phyloP scores from a whole-genome alignment of 176 grass and related monocot genomes.

The Phoenix roebelenii region DNA sequence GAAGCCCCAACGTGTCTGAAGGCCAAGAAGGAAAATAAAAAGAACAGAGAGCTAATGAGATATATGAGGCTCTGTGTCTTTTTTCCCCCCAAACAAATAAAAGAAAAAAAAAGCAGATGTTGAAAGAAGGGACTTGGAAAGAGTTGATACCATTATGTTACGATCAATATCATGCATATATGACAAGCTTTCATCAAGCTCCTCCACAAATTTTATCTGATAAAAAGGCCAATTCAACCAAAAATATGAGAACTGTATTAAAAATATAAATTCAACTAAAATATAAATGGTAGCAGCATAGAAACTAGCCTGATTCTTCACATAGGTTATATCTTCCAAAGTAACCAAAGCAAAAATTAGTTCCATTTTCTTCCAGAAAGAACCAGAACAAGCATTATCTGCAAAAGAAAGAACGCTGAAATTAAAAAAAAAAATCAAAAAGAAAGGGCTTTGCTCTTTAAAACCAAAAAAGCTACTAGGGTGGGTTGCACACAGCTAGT shows the following conservation, averaged over 20 bases:
- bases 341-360: conserved; percentile 46
- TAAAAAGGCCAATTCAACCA: background rate
- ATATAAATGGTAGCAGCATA: background rate
- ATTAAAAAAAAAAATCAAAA: background rate
- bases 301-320: conserved; percentile 56
- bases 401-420: conserved; percentile 14
- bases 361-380: conserved; percentile 97
- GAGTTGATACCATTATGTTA: conserved; percentile 29
- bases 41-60: too few relatives aligned
- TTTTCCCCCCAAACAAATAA: too few relatives aligned
- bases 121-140: conserved; percentile 7
- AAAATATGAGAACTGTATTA: background rate
- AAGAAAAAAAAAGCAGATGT: too few relatives aligned
- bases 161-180: conserved; percentile 28
- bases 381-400: conserved; percentile 53
- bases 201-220: conserved; percentile 69
- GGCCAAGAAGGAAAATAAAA: too few relatives aligned
- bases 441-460: background rate
- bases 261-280: too few relatives aligned
- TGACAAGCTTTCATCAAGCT: conserved; percentile 60
- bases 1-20: too few relatives aligned
- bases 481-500: conserved; percentile 39
- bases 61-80: too few relatives aligned
- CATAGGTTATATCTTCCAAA: conserved; percentile 47
- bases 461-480: conserved; percentile 11